A percentile compares a stretch with the other conserved stretches of the same genome.
phyloP scores from a whole-genome alignment of 129 eudicot species.

The Arctium minus region DNA sequence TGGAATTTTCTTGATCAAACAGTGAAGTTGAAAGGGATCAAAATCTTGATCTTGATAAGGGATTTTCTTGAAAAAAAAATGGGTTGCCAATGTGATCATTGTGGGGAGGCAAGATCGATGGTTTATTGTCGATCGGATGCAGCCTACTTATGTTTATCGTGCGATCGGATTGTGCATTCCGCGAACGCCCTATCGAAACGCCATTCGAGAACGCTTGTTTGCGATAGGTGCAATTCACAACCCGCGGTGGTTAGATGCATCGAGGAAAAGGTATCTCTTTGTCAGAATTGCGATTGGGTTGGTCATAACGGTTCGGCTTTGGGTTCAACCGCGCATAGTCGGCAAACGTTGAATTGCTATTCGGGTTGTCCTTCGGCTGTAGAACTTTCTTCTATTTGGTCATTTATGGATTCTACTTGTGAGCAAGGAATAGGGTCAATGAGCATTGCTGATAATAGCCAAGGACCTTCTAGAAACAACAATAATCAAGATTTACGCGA shows the following conservation, averaged over 20 bases:
- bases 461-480: conserved; percentile 12
- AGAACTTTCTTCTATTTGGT: conserved; percentile 63
- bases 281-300: conserved; percentile 73
- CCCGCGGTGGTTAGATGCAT: conserved; percentile 78
- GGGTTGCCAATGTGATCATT: conserved; percentile 74
- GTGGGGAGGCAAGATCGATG: conserved; percentile 79
- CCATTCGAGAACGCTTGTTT: conserved; percentile 80
- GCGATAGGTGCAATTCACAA: conserved; percentile 72
- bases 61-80: conserved; percentile 18
- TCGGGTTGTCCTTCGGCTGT: conserved; percentile 81
- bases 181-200: conserved; percentile 88
- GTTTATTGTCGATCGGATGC: conserved; percentile 91
- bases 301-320: conserved; percentile 45
- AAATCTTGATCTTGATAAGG: neutral
- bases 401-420: conserved; percentile 53
- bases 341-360: conserved; percentile 51
- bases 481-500: conserved; percentile 24
- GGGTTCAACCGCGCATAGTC: conserved; percentile 42
- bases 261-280: conserved; percentile 74
- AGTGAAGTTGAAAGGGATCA: neutral
- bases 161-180: conserved; percentile 82
- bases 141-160: conserved; percentile 80
- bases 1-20: neutral
- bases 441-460: conserved; percentile 51
- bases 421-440: conserved; percentile 63